phyloP scores from a whole-genome alignment of 352 stramenopile genomes.

The Pythium sp. region DNA sequence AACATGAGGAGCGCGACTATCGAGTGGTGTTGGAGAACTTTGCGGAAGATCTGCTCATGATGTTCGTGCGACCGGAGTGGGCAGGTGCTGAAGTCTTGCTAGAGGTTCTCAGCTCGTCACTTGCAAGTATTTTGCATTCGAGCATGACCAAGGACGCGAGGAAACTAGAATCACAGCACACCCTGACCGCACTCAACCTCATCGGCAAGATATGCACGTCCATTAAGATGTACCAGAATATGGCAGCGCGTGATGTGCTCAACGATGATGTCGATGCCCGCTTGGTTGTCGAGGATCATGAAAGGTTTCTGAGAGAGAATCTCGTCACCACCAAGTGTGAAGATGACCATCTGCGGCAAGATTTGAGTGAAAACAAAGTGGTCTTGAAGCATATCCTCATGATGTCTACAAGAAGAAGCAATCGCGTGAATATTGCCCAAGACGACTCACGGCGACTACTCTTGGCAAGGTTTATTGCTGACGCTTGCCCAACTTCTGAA shows the following conservation, averaged over 20 bases:
- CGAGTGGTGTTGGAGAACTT: constrained; percentile 80
- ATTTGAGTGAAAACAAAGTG: constrained; percentile 14
- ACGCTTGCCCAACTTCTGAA: constrained; percentile 17
- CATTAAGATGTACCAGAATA: constrained; percentile 61
- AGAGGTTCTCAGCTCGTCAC: constrained; percentile 58
- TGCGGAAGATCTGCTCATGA: constrained; percentile 75
- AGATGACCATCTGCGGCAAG: background rate
- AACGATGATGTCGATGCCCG: constrained; percentile 42
- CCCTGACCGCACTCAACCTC: constrained; percentile 60
- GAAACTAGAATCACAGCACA: constrained; percentile 67
- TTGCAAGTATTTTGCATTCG: constrained; percentile 62
- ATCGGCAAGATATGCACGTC: constrained; percentile 76
- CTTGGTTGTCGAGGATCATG: constrained; percentile 56
- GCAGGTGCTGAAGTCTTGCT: constrained; percentile 69
- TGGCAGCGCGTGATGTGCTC: constrained; percentile 27
- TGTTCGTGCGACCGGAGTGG: constrained; percentile 84
- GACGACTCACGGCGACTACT: constrained; percentile 53
- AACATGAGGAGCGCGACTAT: constrained; percentile 73
- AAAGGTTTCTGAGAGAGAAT: constrained; percentile 22
- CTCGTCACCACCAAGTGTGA: constrained; percentile 17
- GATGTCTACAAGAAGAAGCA: constrained; percentile 38
- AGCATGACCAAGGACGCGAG: constrained; percentile 56
- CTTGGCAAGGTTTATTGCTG: constrained; percentile 52
- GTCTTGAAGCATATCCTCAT: constrained; percentile 70
- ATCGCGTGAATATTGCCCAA: constrained; percentile 25